Base-by-base conservation (phyloP, 345 rosid species). In the Citrus hindsii region DNA sequence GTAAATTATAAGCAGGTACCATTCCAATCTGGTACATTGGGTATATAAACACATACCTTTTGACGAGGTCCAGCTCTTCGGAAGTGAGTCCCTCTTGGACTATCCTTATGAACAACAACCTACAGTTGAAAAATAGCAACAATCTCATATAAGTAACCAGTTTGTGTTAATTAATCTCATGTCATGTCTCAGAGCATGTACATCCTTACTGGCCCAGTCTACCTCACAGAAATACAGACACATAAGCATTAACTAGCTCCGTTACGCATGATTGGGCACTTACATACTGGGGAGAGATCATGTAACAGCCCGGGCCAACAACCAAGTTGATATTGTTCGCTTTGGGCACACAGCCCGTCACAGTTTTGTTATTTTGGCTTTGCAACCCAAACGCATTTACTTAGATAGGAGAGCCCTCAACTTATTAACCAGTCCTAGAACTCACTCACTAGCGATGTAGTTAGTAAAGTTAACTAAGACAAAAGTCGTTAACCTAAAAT, bases 61-160 rank as follows among this genome's bases (percentile, higher is more conserved):
- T 92, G 98, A 8, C 97, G 97, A 12, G 99, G 99, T 74, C 98
- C 99, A 48, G 98, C 98, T 63, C 97, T 96, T 63, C 99, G 84
- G 75, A 95, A 95, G 81, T 95, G 98, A 67, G 80, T 82, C 53
- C 99, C 98, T 87, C 97, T 91, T 22, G 96, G 95, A 82, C 86
- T 77, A 71, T 85, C 85, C 84, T 86, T 91, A 56, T 92, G 97
- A 77, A 91, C 97, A 82, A 91, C 92, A 85, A 93, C 69, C 99
- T 95, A 74, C 22, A 28, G 71, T 38, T 40, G 69, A 53, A 77
- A 9, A 51, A 60, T 27, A 70, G 56, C 6, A 32, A 77, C 28
- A 9, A 76, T 77, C 32, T 68, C 56, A 38, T 3, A 24, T 28
- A 58, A 69, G 55, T 63, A 60, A 56, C 58, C 37, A 1, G 21